phyloP scores from a whole-genome alignment of 805 yeast species.

The Candida caryicola region DNA sequence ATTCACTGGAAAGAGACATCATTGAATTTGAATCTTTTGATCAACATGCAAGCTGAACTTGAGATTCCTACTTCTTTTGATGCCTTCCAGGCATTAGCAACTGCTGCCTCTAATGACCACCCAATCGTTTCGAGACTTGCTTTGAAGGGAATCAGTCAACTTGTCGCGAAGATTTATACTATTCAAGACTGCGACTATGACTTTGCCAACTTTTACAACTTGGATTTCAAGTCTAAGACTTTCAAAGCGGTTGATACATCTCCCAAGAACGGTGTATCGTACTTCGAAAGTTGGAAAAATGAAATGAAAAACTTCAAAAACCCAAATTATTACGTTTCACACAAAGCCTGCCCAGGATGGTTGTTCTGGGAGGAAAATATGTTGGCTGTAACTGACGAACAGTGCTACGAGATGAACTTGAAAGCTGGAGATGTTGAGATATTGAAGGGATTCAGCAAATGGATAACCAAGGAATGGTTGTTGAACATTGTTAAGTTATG shows the following conservation, averaged over 20 bases:
- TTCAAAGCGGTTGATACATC: conserved; percentile 42
- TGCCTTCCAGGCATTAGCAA: conserved; percentile 43
- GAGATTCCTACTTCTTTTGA: conserved; percentile 44
- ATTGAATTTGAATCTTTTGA: conserved; percentile 48
- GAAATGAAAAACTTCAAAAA: conserved; percentile 50
- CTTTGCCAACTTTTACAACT: conserved; percentile 41
- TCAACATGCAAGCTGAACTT: conserved; percentile 50
- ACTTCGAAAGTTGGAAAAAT: conserved; percentile 38
- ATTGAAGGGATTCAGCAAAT: conserved; percentile 41
- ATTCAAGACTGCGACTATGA: conserved; percentile 50
- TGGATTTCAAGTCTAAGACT: conserved; percentile 32
- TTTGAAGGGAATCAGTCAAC: conserved; percentile 53
- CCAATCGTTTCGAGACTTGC: conserved; percentile 64
- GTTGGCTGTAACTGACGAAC: conserved; percentile 42
- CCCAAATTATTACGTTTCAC: conserved; percentile 58
- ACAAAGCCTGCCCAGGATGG: conserved; percentile 60
- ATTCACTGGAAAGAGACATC: conserved; percentile 58
- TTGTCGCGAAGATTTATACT: conserved; percentile 42
- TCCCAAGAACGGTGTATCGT: conserved; percentile 32
- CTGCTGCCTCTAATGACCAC: conserved; percentile 56
- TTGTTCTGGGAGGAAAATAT: conserved; percentile 67
- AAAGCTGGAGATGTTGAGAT: conserved; percentile 41
- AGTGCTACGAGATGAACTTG: conserved; percentile 27
- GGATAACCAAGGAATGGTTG: conserved; percentile 60
- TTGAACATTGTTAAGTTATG: conserved; percentile 46